Evolutionary conservation across 2,329 filamentous ascomycete species (phyloP), one percentile per base, ranked within the genome.

Genomic region (Emergomyces pasteurianus): DNA sequence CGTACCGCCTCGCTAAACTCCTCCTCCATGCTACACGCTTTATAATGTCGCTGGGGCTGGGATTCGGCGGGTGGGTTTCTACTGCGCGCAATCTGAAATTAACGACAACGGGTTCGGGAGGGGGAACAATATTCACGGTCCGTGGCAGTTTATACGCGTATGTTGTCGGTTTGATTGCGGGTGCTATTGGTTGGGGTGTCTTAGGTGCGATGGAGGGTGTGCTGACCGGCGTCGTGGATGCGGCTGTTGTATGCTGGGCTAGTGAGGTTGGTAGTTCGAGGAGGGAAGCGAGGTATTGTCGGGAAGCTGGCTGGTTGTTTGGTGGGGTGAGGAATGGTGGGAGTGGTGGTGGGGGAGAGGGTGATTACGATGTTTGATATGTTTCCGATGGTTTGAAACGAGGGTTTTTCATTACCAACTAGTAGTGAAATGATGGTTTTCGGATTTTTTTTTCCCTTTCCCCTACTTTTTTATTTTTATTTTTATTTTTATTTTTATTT

Each of bases 21-120:
- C 82, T 99, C 8, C 83, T 99, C 3, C 90, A 96, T 67, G 90
- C 92, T 2, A 94, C 91, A 1, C 85, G 92, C 21, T 89, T 92
- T 71, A 88, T 96, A 69, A 95, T 96, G 84, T 90, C 90, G 0
- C 85, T 92, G 54, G 89, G 86, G 0, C 83, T 99, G 36, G 92
- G 92, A 0, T 95, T 97, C 69, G 92, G 89, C 3, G 92, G 90
- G n/a, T 99, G 94, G 94, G 90, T 97, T 9, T 88, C 90, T 54
- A 95, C 92, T 42, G 92, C 94, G 12, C 86, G 90, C 64, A 86
- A 88, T 74, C 79, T 96, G 3, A 79, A 82, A 58, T 78, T 94
- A 23, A 62, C 85, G 74, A 61, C 81, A 78, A 68, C 71, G 14
- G 43, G 43, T 23, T 23, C 43, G 9, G 43, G 43, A 46, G 21